Percentiles rank a stretch among this genome's conserved stretches.
These are phyloP conservation scores for Eucalyptus globulus DNA, from an alignment of 345 rosid species.

Conservation along the genomic window DNA sequence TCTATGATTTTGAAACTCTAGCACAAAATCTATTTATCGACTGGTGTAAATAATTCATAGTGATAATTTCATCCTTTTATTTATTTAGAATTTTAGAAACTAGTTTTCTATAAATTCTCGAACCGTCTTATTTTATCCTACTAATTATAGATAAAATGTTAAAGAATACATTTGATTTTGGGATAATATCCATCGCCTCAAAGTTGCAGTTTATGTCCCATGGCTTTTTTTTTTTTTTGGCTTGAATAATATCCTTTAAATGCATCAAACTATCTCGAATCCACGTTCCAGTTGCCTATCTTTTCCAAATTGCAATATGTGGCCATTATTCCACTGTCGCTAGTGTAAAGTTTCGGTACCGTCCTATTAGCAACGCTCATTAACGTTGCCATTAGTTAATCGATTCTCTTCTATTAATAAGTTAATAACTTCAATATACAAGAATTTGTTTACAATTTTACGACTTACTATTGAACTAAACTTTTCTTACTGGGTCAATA, in stretches of 20 bases:
- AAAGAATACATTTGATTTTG: background rate
- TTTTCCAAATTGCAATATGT: too few species aligned
- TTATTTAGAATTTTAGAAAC: background rate
- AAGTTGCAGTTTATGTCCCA: background rate
- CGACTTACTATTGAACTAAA: too few species aligned
- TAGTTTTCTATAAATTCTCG: background rate
- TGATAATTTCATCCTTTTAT: background rate
- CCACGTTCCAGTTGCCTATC: background rate
- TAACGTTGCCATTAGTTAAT: too few species aligned
- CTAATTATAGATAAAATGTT: background rate
- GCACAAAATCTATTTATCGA: background rate
- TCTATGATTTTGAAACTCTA: background rate
- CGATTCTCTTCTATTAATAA: too few species aligned
- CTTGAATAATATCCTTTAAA: background rate
- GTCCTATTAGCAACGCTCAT: too few species aligned
- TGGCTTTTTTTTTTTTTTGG: background rate
- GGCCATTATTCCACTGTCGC: too few species aligned
- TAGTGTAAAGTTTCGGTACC: too few species aligned
- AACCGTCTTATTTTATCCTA: background rate
- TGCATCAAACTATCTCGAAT: background rate
- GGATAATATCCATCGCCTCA: background rate
- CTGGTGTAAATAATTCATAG: background rate
- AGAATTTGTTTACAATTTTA: too few species aligned
- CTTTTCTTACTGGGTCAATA: too few species aligned
- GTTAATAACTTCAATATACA: too few species aligned